Evolutionary conservation across 2,329 filamentous ascomycete genomes (phyloP), one percentile per base, ranked within the genome.

Genomic region (Curvularia eragrostidis): DNA sequence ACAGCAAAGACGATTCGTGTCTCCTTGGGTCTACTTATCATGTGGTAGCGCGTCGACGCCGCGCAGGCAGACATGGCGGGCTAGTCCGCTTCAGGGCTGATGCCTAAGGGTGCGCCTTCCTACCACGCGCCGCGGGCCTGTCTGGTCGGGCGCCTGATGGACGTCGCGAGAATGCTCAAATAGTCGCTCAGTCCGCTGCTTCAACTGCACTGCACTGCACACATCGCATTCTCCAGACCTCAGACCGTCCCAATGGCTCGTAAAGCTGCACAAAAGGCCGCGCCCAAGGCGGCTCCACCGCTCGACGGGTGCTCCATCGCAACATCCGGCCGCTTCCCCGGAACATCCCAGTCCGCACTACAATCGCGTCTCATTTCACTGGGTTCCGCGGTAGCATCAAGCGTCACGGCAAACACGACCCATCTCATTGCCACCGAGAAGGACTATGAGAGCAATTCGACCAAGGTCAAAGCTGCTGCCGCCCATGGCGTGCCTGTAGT

Each of bases 321-420:
- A 21, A 71, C 89, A 24, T 87, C 85, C 55, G 89, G 89, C 58
- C 83, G 83, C 5, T 87, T 91, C 63, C 76, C 82, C 1, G 78
- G 79, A 5, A 74, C 79, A 24, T 84, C 81, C 3, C 87, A 90
- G 63, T 72, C 73, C 5, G 71, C 75, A 0, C 72, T 87, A 4
- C 81, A 85, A 59, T 68, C 74, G 21, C 73, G 80, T 46, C 77
- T 87, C 52, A 75, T 70, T 10, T 64, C 72, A 3, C 79, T 87
- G 6, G 87, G 87, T 18, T 87, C 80, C 8, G 70, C 69, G 2
- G 72, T 83, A 30, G 78, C 78, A 23, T 81, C 77, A 60, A 76
- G 78, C 4, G 78, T 89, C 46, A 82, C 80, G 3, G 72, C 79
- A 36, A 75, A 80, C 23, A 84, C 70, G 1, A 87, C 85, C 0